Conservation (phyloP, 2,329 filamentous ascomycete species). For the Pleomassaria siparia region DNA sequence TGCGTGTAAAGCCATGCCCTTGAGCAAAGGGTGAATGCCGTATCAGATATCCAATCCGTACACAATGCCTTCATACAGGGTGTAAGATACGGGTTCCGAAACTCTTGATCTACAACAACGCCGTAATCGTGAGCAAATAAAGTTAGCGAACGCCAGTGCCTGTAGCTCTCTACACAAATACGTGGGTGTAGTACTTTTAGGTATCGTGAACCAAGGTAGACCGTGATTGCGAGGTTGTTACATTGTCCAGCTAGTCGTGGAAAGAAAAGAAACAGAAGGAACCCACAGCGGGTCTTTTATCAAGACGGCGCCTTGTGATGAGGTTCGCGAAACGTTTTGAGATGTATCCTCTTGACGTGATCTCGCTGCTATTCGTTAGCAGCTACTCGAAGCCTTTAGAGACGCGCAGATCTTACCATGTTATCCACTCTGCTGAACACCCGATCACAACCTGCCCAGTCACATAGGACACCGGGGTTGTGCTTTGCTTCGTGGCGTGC, state of each 20-base stretch:
- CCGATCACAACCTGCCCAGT: conserved; percentile 59
- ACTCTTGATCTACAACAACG: conserved; percentile 19
- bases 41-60: not conserved
- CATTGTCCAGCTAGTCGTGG: not conserved
- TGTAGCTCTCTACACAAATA: conserved; percentile 9
- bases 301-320: not conserved
- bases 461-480: conserved; percentile 61
- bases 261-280: not conserved
- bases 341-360: conserved; percentile 45
- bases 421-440: conserved; percentile 65
- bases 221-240: not conserved
- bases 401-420: conserved; percentile 49
- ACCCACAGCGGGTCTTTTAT: not conserved
- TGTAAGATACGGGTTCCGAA: not conserved
- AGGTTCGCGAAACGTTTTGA: conserved; percentile 32
- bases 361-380: conserved; percentile 37
- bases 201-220: conserved; percentile 20
- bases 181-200: conserved; percentile 11
- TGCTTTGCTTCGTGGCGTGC: conserved; percentile 64
- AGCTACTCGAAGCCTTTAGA: not conserved
- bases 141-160: conserved; percentile 14
- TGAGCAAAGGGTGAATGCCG: not conserved
- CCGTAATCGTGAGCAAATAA: conserved; percentile 13
- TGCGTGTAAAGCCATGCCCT: conserved; percentile 6
- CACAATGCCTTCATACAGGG: conserved; percentile 2